Conservation (phyloP, 345 rosid species). For the Linum usitatissimum region DNA sequence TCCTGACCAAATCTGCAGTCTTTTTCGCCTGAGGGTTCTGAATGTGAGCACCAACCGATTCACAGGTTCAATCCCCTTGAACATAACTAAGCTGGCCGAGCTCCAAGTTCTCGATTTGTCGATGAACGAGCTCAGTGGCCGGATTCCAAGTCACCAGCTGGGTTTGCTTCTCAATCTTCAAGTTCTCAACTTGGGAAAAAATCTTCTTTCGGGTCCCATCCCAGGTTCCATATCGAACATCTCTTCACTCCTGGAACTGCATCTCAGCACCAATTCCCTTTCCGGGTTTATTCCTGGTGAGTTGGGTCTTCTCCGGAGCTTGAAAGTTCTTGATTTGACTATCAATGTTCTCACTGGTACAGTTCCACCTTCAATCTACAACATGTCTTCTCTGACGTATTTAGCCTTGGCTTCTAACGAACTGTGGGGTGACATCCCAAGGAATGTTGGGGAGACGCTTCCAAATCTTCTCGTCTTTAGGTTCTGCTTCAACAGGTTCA, state of each 20-base stretch:
- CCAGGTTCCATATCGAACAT: slow-evolving; percentile 34
- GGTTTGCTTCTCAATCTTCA: slow-evolving; percentile 19
- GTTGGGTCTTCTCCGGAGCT: slow-evolving; percentile 23
- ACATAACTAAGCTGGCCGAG: slow-evolving; percentile 22
- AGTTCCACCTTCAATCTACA: slow-evolving; percentile 31
- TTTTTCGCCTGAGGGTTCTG: slow-evolving; percentile 28
- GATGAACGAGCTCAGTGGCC: slow-evolving; percentile 29
- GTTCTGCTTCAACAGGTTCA: slow-evolving; percentile 33
- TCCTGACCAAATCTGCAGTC: slow-evolving; percentile 31
- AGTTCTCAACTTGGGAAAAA: slow-evolving; percentile 35
- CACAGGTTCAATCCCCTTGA: slow-evolving; percentile 25
- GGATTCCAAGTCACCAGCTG: slow-evolving; percentile 20
- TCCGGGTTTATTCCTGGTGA: slow-evolving; percentile 28
- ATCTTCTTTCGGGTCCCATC: slow-evolving; percentile 27
- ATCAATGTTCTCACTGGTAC: slow-evolving; percentile 28
- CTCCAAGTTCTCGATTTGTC: slow-evolving; percentile 31
- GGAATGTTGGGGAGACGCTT: slow-evolving; percentile 27
- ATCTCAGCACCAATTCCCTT: slow-evolving; percentile 33
- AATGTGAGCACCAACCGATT: slow-evolving; percentile 35
- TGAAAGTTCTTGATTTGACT: slow-evolving; percentile 31
- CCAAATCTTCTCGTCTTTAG: slow-evolving; percentile 33
- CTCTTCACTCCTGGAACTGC: slow-evolving; percentile 25
- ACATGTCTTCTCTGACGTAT: slow-evolving; percentile 34
- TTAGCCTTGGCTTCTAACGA: slow-evolving; percentile 35
- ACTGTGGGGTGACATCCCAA: slow-evolving; percentile 29